These are phyloP conservation scores for Malbranchea zuffiana DNA, from an alignment of 2,329 filamentous ascomycete species.

Conservation along the genomic window DNA sequence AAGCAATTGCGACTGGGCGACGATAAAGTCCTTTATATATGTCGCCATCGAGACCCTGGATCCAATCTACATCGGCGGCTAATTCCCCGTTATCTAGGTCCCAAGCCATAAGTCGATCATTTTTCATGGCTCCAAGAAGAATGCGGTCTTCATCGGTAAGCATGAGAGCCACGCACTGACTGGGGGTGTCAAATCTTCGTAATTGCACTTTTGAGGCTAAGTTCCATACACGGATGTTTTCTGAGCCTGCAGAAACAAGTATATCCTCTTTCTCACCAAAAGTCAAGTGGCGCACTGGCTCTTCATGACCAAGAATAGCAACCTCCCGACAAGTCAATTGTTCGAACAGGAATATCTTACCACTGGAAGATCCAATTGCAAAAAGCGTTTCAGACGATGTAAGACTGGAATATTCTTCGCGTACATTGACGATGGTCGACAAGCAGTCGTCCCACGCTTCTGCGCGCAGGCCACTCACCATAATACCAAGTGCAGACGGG, in stretches of 20 bases:
- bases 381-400: not conserved
- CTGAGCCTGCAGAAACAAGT: not conserved
- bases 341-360: not conserved
- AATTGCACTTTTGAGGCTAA: not conserved
- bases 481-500: not conserved
- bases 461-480: not conserved
- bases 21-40: no score
- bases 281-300: not conserved
- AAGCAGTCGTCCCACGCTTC: not conserved
- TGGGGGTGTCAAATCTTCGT: not conserved
- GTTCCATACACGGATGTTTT: not conserved
- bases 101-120: not conserved
- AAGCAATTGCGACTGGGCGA: no score
- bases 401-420: not conserved
- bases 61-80: not conserved
- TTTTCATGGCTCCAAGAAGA: not conserved
- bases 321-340: not conserved
- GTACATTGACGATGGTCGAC: not conserved
- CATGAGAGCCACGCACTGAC: not conserved
- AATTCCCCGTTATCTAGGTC: not conserved
- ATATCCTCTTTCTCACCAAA: not conserved
- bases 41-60: not conserved
- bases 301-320: not conserved
- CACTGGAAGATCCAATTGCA: not conserved
- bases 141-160: not conserved